Percentiles rank a stretch among this genome's conserved stretches.
These are phyloP conservation scores for Penicillium flavigenum DNA, from an alignment of 495 filamentous ascomycete species.

Conservation along the genomic window DNA sequence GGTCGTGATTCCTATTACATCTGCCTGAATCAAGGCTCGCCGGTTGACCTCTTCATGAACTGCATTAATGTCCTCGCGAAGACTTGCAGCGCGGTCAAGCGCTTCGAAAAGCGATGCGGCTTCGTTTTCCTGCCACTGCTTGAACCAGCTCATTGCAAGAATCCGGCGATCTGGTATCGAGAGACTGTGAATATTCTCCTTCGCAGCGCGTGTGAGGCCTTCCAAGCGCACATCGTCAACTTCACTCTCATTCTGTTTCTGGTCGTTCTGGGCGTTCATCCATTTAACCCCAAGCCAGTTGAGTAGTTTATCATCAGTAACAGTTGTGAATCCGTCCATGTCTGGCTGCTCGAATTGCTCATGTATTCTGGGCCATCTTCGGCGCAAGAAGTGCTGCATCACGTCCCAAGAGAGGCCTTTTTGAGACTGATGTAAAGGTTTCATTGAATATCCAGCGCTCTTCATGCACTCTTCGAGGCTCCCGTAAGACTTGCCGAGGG, in stretches of 20 bases:
- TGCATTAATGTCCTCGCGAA: constrained; percentile 10
- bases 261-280: background rate
- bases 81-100: constrained; percentile 1
- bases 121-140: constrained; percentile 8
- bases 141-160: constrained; percentile 13
- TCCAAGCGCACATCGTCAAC: constrained; percentile 7
- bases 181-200: constrained; percentile 7
- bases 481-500: constrained; percentile 1
- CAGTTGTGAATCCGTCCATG: constrained; percentile 2
- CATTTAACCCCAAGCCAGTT: constrained; percentile 7
- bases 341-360: constrained; percentile 1
- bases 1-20: constrained; percentile 39
- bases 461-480: constrained; percentile 1
- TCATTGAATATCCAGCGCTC: constrained; percentile 6
- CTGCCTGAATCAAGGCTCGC: constrained; percentile 13
- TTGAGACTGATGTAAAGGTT: constrained; percentile 13
- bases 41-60: constrained; percentile 18
- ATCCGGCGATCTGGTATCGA: constrained; percentile 3
- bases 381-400: constrained; percentile 4
- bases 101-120: constrained; percentile 11
- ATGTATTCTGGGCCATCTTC: constrained; percentile 10
- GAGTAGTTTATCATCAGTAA: constrained; percentile 3
- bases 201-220: constrained; percentile 1
- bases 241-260: constrained; percentile 6
- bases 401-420: constrained; percentile 9